These are phyloP conservation scores for Metschnikowia noctiluminum DNA, from an alignment of 805 yeast species.

Conservation along the genomic window DNA sequence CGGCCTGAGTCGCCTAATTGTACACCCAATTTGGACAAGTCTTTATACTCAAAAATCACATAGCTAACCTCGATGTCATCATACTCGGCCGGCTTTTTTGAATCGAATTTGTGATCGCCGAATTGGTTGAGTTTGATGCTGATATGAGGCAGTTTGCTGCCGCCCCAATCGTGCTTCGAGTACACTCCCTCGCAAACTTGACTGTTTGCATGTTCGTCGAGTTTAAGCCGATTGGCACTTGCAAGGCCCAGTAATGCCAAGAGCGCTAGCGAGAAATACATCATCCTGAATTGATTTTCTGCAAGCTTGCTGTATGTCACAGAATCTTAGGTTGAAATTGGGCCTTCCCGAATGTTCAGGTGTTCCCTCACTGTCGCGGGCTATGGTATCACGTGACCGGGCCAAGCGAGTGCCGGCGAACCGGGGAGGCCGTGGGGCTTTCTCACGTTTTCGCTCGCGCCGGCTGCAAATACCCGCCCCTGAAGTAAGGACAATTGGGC, in stretches of 20 bases:
- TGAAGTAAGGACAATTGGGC: no score
- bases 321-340: no score
- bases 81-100: conserved; percentile 20
- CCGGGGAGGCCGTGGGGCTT: not conserved
- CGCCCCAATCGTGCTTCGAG: conserved; percentile 83
- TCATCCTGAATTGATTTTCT: not conserved
- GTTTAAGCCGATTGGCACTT: conserved; percentile 43
- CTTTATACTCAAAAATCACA: conserved; percentile 81
- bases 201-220: conserved; percentile 45
- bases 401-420: not conserved
- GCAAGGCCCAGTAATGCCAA: conserved; percentile 11
- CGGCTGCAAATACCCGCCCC: not conserved
- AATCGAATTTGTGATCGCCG: conserved; percentile 27
- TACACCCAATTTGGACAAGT: conserved; percentile 65
- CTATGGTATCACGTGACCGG: not conserved
- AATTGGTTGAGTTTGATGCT: conserved; percentile 27
- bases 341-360: not conserved
- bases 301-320: no score
- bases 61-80: conserved; percentile 53
- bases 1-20: conserved; percentile 28
- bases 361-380: not conserved
- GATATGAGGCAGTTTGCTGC: conserved; percentile 57
- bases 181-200: conserved; percentile 91
- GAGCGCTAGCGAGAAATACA: conserved; percentile 4
- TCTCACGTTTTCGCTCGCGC: no score